A percentile compares a stretch with the other conserved stretches of the same genome.
Conservation (phyloP, 2,329 filamentous ascomycete species). For the Harringtonia aguacate region DNA sequence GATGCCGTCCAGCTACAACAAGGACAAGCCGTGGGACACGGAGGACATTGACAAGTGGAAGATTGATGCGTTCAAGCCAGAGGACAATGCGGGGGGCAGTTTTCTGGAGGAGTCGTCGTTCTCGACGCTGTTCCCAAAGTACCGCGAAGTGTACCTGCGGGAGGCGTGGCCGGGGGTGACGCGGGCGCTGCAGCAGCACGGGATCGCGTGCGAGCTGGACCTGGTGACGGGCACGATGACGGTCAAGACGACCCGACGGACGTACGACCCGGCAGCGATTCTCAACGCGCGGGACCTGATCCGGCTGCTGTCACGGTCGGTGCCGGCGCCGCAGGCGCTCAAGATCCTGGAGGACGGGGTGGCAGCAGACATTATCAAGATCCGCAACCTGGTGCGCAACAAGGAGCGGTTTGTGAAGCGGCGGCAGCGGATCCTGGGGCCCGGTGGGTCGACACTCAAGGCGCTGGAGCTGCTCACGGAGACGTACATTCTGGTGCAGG, state of each 20-base stretch:
- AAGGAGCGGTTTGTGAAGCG: constrained; percentile 95
- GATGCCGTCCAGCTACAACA: constrained; percentile 85
- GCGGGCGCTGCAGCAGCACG: constrained; percentile 71
- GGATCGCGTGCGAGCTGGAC: constrained; percentile 86
- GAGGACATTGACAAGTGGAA: constrained; percentile 98
- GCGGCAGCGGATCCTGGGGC: constrained; percentile 83
- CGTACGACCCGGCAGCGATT: constrained; percentile 84
- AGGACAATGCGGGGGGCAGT: constrained; percentile 75
- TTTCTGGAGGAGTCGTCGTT: constrained; percentile 94
- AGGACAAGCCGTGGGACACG: constrained; percentile 89
- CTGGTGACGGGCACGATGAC: constrained; percentile 94
- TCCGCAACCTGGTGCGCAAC: constrained; percentile 78
- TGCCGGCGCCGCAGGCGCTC: constrained; percentile 84
- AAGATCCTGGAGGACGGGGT: constrained; percentile 76
- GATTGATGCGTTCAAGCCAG: constrained; percentile 73
- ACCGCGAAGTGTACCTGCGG: constrained; percentile 86
- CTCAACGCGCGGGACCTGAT: constrained; percentile 91
- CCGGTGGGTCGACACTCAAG: constrained; percentile 85
- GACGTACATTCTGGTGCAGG: constrained; percentile 91
- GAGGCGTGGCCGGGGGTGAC: constrained; percentile 91
- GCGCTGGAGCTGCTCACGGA: constrained; percentile 84
- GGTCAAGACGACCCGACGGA: constrained; percentile 87
- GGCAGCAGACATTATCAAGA: constrained; percentile 94
- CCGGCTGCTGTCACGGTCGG: constrained; percentile 81
- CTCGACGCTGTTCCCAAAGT: constrained; percentile 81